A percentile compares a stretch with the other conserved stretches of the same genome.
Conservation (phyloP, 257 asterid species). For the Rauvolfia tetraphylla region DNA sequence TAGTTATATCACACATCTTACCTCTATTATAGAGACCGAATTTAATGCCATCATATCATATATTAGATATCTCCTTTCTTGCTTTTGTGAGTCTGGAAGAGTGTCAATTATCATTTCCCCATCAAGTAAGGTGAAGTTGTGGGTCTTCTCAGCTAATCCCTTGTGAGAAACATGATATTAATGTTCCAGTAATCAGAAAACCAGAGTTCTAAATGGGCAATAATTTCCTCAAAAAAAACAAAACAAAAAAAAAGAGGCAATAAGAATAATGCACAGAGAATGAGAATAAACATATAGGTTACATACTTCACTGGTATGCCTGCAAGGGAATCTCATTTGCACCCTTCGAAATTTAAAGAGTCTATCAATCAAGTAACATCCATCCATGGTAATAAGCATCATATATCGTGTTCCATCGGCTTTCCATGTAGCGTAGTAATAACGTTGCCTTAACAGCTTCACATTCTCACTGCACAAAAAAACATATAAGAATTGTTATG, state of each 20-base stretch:
- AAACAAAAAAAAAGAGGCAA: no score
- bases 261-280: neutral
- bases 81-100: slow-evolving; percentile 73
- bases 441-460: slow-evolving; percentile 83
- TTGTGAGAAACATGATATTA: slow-evolving; percentile 35
- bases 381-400: slow-evolving; percentile 97
- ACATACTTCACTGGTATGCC: slow-evolving; percentile 60
- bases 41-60: slow-evolving; percentile 96
- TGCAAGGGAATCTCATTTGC: slow-evolving; percentile 96
- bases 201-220: neutral
- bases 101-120: slow-evolving; percentile 97
- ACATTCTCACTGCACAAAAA: slow-evolving; percentile 71
- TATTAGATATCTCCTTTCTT: slow-evolving; percentile 89
- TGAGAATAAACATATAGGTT: slow-evolving; percentile 1
- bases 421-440: slow-evolving; percentile 98
- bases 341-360: slow-evolving; percentile 89
- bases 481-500: neutral
- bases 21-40: slow-evolving; percentile 77
- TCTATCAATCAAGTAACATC: slow-evolving; percentile 90
- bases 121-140: slow-evolving; percentile 93
- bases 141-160: slow-evolving; percentile 62
- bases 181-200: slow-evolving; percentile 12
- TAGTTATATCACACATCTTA: slow-evolving; percentile 22
- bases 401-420: slow-evolving; percentile 99
- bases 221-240: no score